These are phyloP conservation scores for Suillus subaureus DNA, from an alignment of 768 basidiomycete species.

Conservation along the genomic window DNA sequence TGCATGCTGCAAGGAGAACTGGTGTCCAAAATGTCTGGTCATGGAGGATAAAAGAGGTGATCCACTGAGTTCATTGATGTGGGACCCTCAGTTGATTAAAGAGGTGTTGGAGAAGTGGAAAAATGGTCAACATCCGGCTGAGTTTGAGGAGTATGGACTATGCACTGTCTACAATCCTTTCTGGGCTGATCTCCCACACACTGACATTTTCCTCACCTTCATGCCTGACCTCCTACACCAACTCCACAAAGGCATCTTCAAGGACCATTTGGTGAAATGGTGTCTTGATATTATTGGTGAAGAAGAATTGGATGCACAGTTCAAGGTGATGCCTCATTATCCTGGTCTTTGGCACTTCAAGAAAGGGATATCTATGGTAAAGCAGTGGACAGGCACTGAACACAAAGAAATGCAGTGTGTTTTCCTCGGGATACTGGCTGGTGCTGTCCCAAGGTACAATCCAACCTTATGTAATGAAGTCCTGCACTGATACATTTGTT, in stretches of 20 bases:
- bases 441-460: constrained; percentile 11
- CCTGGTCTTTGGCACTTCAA: constrained; percentile 35
- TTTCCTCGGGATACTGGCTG: constrained; percentile 35
- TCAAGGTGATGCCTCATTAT: constrained; percentile 18
- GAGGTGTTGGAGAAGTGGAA: constrained; percentile 3
- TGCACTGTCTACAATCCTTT: constrained; percentile 32
- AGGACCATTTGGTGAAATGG: constrained; percentile 46
- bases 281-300: constrained; percentile 17
- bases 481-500: not conserved
- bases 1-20: constrained; percentile 15
- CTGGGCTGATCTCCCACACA: constrained; percentile 42
- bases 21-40: constrained; percentile 13
- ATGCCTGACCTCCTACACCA: constrained; percentile 49
- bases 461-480: too few species aligned
- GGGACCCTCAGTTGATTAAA: not conserved
- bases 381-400: constrained; percentile 48
- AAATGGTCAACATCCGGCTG: constrained; percentile 9
- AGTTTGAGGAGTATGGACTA: constrained; percentile 6
- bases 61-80: not conserved
- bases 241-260: constrained; percentile 50
- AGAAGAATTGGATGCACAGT: constrained; percentile 18
- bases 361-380: constrained; percentile 41
- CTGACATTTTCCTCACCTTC: constrained; percentile 41
- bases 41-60: constrained; percentile 3
- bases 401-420: constrained; percentile 40